A percentile compares a stretch with the other conserved stretches of the same genome.
These are phyloP conservation scores for Aspergillus ostianus DNA, from an alignment of 495 filamentous ascomycete genomes.

Conservation along the genomic window DNA sequence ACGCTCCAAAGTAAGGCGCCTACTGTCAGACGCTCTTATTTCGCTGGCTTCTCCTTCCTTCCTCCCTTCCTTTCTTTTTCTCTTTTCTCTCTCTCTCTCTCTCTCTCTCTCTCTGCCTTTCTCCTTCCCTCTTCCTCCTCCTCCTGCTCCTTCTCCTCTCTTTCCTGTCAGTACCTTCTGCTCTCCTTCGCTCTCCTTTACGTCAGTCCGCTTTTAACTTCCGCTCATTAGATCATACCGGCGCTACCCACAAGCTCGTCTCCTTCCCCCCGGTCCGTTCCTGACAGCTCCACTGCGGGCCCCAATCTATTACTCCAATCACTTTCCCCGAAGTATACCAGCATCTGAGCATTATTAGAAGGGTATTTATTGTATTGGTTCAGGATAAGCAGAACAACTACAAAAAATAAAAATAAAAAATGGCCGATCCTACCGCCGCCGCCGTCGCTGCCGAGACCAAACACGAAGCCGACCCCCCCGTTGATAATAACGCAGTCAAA, in stretches of 20 bases:
- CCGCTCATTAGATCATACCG: neutral
- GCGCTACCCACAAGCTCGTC: conserved; percentile 1
- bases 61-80: neutral
- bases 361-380: too few relatives aligned
- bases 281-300: conserved; percentile 23
- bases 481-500: conserved; percentile 30
- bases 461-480: conserved; percentile 28
- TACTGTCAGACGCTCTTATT: conserved; percentile 2
- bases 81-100: conserved; percentile 1
- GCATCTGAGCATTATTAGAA: too few relatives aligned
- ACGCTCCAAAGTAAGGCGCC: neutral
- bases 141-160: conserved; percentile 6
- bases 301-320: conserved; percentile 4
- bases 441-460: conserved; percentile 23
- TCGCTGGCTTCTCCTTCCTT: conserved; percentile 3
- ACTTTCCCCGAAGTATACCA: conserved; percentile 15
- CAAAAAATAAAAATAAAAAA: too few relatives aligned
- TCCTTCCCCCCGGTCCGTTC: conserved; percentile 15
- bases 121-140: conserved; percentile 2
- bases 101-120: neutral
- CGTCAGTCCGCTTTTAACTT: neutral
- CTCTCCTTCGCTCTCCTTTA: neutral
- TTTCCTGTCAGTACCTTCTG: conserved; percentile 1
- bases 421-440: conserved; percentile 28
- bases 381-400: too few relatives aligned